Evolutionary conservation across 2,329 filamentous ascomycete species (phyloP), one percentile per base, ranked within the genome.

Genomic region (Bisporella sp.): DNA sequence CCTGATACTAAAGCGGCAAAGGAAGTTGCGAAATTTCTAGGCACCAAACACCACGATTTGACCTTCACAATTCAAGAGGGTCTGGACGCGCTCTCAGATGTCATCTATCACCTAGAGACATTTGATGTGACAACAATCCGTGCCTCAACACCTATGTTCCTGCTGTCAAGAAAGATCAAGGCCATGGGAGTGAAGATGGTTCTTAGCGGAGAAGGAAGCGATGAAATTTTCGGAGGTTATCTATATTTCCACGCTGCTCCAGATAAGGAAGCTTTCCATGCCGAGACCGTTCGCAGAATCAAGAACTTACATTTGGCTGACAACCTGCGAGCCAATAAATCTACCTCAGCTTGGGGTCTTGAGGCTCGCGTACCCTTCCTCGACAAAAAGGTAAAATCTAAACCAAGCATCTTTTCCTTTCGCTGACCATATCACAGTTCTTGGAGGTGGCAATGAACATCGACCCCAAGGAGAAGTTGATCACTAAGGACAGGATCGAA

Each of bases 181-280:
- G 93, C 91, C 35, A 92, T 96, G 84, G 93, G 93, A 57, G 88
- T 99, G 66, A 99, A 99, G 82, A 99, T 99, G 93, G 93, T 99
- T 51, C 79, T 99, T 55, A 95, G 87, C 64, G 93, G 93, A 55
- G 93, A 99, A 73, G 93, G 93, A 46, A 93, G 87, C 64, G 93
- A 99, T 69, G 93, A 99, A 74, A 96, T 96, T 68, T 97, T 97
- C 62, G 93, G 93, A 56, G 93, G 93, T 48, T 99, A 99, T 71
- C 82, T 99, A 21, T 99, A 99, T 78, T 99, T 99, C 82, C 90
- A 96, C 71, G 87, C 85, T 54, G 93, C 93, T 2, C 93, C 93
- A 28, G 79, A 89, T 76, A 92, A 87, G 75, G 81, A 87, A 63
- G 86, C 83, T n/a, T 95, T 99, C 77, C 93, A 99, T 74, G 83